Base-by-base conservation (phyloP, 176 grass and related monocot genomes). In the Carex scoparia region DNA sequence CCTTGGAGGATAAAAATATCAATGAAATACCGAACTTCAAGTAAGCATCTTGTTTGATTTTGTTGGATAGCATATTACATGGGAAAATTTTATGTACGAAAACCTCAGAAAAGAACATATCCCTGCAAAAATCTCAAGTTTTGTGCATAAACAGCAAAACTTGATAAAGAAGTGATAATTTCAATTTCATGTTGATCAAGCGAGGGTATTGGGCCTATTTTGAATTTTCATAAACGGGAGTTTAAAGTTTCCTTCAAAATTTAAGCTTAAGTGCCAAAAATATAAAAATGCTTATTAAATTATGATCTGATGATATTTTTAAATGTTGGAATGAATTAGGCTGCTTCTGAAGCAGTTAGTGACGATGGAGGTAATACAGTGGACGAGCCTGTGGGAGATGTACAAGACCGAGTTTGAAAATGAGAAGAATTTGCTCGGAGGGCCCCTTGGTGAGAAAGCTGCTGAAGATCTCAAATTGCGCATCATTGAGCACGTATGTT, bases 281-380 rank as follows among this genome's bases (percentile, higher is more conserved):
- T 7, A 9, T 40, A 70, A 46, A 42, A 19, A 69, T 72, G 13
- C 7, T 7, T 14, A 71, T 44, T 7, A 77, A 0, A 1, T 38
- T 14, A 57, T 78, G 19, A 56, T 57, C 27, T 28, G 51, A 78
- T 78, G 51, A 54, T 78, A 57, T 74, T 15, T 56, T 77, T 55
- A 35, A 78, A 57, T 78, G 8, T 78, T 57, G 57, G n/a, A 55
- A 81, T 40, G 81, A 5, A 82, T 77, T 77, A 92, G 96, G 38
- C 62, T 98, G 27, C 68, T 95, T 73, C 81, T 98, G 31, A 95
- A 98, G 88, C 91, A 95, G 68, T 81, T 98, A 30, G 91, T 98
- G 70, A 98, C 96, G 4, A 98, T 98, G 96, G 96, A 98, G 90
- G 93, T 98, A 3, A 92, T 98, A 12, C 88, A 98, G 35, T 98